A percentile compares a stretch with the other conserved stretches of the same genome.
These are phyloP conservation scores for Bromus sterilis DNA, from an alignment of 176 grass and related monocot species.

Conservation along the genomic window DNA sequence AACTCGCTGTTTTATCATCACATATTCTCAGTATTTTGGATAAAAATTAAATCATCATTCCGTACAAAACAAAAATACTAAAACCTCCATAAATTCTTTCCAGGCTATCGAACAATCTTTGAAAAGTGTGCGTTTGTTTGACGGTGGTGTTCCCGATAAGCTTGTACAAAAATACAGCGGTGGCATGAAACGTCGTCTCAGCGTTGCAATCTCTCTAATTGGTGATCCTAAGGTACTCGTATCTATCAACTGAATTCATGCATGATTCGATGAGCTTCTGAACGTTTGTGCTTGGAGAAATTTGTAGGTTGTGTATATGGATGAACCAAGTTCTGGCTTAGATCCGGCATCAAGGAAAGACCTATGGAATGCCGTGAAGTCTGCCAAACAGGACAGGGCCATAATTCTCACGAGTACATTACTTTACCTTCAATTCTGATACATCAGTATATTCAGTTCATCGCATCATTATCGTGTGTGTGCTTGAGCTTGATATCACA, in stretches of 20 bases:
- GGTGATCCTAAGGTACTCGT: constrained; percentile 60
- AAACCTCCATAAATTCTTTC: constrained; percentile 1
- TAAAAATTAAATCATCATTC: background rate
- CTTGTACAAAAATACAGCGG: constrained; percentile 67
- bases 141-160: constrained; percentile 57
- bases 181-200: constrained; percentile 87
- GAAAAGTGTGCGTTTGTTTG: constrained; percentile 52
- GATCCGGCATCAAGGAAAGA: constrained; percentile 80
- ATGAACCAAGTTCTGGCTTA: constrained; percentile 84
- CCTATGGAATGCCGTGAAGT: constrained; percentile 58
- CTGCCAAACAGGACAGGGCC: constrained; percentile 43
- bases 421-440: background rate
- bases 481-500: background rate
- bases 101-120: constrained; percentile 77
- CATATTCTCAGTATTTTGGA: background rate
- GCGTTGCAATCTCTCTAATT: constrained; percentile 73
- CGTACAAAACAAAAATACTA: background rate
- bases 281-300: background rate
- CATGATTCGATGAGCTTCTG: background rate
- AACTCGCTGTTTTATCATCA: background rate
- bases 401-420: constrained; percentile 73
- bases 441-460: background rate
- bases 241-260: background rate
- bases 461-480: background rate
- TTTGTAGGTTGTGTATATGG: constrained; percentile 83